Percentiles rank a stretch among this genome's conserved stretches.
These are phyloP conservation scores for Trypanosoma platydactyli DNA, from an alignment of 208 protist genomes.

Conservation along the genomic window DNA sequence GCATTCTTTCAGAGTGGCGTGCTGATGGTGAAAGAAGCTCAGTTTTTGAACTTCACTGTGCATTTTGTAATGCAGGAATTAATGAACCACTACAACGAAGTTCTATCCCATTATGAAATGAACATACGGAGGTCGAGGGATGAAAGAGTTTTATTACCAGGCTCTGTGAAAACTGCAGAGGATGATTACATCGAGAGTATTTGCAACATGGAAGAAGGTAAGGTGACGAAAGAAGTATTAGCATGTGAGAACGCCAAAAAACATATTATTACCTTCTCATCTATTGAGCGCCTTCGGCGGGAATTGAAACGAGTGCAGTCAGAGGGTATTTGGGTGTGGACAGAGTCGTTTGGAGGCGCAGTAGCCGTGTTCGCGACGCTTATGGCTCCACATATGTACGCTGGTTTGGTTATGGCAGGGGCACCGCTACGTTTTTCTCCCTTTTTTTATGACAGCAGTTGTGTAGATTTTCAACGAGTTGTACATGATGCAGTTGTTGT, in stretches of 20 bases:
- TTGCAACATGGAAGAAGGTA: not conserved
- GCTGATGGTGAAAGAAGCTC: constrained; percentile 59
- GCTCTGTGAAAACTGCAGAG: constrained; percentile 6
- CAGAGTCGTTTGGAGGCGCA: constrained; percentile 72
- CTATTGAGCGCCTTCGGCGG: constrained; percentile 36
- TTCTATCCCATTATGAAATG: constrained; percentile 24
- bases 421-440: constrained; percentile 67
- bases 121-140: constrained; percentile 6
- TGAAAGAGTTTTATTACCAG: not conserved
- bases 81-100: constrained; percentile 37
- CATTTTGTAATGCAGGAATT: constrained; percentile 53
- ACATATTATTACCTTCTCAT: constrained; percentile 28
- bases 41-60: constrained; percentile 66
- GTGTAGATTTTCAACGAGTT: constrained; percentile 45
- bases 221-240: not conserved
- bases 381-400: constrained; percentile 56
- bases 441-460: constrained; percentile 65
- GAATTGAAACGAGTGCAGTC: constrained; percentile 38
- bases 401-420: constrained; percentile 65
- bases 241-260: constrained; percentile 19
- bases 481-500: constrained; percentile 42
- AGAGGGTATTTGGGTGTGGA: constrained; percentile 80
- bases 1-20: constrained; percentile 64
- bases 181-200: constrained; percentile 23
- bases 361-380: constrained; percentile 53